Percentiles rank a stretch among this genome's conserved stretches.
These are phyloP conservation scores for Triadica sebifera DNA, from an alignment of 345 rosid genomes.

Conservation along the genomic window DNA sequence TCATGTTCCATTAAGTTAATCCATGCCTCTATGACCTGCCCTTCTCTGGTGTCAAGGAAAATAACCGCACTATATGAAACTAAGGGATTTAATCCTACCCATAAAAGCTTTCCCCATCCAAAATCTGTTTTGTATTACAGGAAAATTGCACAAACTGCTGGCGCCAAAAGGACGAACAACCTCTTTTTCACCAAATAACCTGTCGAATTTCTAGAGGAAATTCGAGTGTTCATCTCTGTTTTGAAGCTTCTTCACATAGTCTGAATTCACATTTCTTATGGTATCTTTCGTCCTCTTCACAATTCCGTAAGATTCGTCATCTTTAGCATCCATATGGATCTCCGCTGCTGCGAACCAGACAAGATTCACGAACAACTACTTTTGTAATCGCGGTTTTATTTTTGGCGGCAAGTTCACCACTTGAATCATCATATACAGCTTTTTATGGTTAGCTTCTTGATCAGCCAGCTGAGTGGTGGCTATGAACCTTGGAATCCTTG, in stretches of 20 bases:
- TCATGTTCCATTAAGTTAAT: conserved; percentile 6
- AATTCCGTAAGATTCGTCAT: neutral
- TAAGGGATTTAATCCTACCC: neutral
- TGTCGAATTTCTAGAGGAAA: neutral
- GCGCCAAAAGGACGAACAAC: neutral
- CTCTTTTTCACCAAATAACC: neutral
- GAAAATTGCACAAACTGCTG: conserved; percentile 9
- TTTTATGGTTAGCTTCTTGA: neutral
- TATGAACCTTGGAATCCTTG: no score
- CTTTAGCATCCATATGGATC: neutral
- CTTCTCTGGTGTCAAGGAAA: conserved; percentile 10
- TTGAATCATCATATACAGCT: neutral
- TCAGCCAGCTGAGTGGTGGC: neutral
- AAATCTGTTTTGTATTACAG: conserved; percentile 1
- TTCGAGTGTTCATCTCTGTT: neutral
- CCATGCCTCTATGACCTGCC: conserved; percentile 16
- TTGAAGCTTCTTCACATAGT: neutral
- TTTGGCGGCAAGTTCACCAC: conserved; percentile 23
- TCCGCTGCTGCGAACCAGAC: neutral
- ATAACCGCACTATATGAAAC: neutral
- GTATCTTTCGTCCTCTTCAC: neutral
- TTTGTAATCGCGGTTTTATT: neutral
- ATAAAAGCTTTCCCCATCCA: neutral
- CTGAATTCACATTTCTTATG: neutral
- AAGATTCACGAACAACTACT: neutral